A percentile compares a stretch with the other conserved stretches of the same genome.
Conservation (phyloP, 305 asterid genomes). For the Plantago rigida region DNA sequence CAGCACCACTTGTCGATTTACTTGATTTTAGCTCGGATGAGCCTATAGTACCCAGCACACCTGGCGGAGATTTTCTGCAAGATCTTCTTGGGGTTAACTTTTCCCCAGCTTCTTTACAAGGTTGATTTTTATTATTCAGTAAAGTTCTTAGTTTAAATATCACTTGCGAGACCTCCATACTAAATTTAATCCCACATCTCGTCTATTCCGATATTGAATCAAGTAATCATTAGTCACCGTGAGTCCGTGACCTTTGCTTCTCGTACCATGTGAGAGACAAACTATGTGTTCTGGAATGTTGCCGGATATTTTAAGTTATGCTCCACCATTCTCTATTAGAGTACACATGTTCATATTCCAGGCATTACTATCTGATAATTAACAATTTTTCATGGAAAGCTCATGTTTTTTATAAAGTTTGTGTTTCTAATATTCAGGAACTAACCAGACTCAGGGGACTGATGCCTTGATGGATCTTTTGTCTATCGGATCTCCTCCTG, state of each 20-base stretch:
- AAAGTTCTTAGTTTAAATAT: slow-evolving; percentile 6
- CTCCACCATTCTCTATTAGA: slow-evolving; percentile 5
- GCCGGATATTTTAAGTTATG: slow-evolving; percentile 3
- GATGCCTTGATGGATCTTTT: slow-evolving; percentile 75
- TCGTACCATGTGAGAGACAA: not conserved
- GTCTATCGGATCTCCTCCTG: slow-evolving; percentile 71
- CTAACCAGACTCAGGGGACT: slow-evolving; percentile 49
- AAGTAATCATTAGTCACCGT: not conserved
- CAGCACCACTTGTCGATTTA: slow-evolving; percentile 77
- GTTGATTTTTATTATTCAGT: slow-evolving; percentile 25
- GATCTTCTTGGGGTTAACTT: slow-evolving; percentile 81
- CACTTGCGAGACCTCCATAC: too few species aligned
- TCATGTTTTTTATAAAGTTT: not conserved
- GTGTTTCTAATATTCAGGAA: slow-evolving; percentile 37
- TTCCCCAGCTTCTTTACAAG: slow-evolving; percentile 54
- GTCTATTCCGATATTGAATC: not conserved
- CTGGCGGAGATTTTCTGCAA: slow-evolving; percentile 71
- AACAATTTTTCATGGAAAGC: not conserved
- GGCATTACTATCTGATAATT: not conserved
- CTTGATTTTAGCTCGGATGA: slow-evolving; percentile 81
- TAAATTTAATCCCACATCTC: not conserved
- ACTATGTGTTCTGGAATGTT: slow-evolving; percentile 8
- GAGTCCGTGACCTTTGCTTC: not conserved
- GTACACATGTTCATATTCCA: slow-evolving; percentile 6
- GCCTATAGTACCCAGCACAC: slow-evolving; percentile 47